Conservation (phyloP, 305 asterid species). For the Solanum hybrid region DNA sequence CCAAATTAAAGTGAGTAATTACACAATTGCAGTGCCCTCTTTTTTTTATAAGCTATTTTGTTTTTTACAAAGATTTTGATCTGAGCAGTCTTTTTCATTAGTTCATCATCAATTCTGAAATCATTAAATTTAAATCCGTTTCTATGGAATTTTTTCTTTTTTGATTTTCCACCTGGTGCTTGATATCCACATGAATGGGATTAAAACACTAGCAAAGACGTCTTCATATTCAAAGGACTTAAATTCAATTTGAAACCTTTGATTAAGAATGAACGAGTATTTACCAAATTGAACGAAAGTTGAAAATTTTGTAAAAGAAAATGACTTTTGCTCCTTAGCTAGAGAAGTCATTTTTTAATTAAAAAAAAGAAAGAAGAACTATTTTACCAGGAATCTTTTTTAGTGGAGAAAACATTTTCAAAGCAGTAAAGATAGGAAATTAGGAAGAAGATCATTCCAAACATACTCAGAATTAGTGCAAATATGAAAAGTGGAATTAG, state of each 20-base stretch:
- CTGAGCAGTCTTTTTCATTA: background rate
- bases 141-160: too few relatives aligned
- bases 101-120: background rate
- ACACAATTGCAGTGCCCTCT: background rate
- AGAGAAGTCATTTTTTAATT: background rate
- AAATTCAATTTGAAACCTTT: too few relatives aligned
- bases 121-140: too few relatives aligned
- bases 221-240: too few relatives aligned
- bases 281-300: background rate
- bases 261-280: too few relatives aligned
- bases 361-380: background rate
- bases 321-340: background rate
- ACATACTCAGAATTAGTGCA: background rate
- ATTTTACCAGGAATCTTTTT: background rate
- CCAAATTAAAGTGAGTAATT: background rate
- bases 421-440: background rate
- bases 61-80: background rate
- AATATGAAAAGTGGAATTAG: background rate
- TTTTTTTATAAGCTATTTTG: background rate
- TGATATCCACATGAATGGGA: background rate
- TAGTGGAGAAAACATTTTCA: background rate
- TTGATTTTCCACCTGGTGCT: background rate
- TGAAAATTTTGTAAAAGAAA: background rate
- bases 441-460: background rate
- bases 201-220: too few relatives aligned